phyloP scores from a whole-genome alignment of 176 grass and related monocot genomes.

The Saccharum officinarum region DNA sequence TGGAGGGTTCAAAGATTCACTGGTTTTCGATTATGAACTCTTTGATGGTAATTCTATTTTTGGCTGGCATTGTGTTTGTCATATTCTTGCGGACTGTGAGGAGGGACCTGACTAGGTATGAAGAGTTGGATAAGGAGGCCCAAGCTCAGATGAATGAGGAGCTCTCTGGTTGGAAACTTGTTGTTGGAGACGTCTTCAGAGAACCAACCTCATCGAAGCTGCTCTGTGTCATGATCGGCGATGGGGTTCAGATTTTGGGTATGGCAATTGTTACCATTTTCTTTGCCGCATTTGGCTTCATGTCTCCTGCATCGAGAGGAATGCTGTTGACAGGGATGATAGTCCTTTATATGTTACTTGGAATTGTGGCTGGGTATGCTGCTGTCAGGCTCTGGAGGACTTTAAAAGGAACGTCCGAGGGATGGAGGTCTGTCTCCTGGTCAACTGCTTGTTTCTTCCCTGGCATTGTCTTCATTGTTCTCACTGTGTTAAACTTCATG shows the following conservation, averaged over 20 bases:
- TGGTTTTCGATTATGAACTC: slow-evolving; percentile 98
- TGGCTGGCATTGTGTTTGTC: slow-evolving; percentile 87
- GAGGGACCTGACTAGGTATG: slow-evolving; percentile 86
- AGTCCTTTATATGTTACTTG: slow-evolving; percentile 89
- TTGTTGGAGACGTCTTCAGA: slow-evolving; percentile 91
- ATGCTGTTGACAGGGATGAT: slow-evolving; percentile 90
- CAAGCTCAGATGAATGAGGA: slow-evolving; percentile 91
- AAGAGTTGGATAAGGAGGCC: slow-evolving; percentile 83
- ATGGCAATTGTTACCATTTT: slow-evolving; percentile 84
- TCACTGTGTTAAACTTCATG: slow-evolving; percentile 78
- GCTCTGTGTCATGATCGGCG: slow-evolving; percentile 77
- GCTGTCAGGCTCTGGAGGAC: slow-evolving; percentile 80
- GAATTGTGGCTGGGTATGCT: slow-evolving; percentile 76
- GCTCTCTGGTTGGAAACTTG: slow-evolving; percentile 89
- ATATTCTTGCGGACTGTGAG: slow-evolving; percentile 84
- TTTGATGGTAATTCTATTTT: slow-evolving; percentile 86
- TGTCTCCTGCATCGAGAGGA: slow-evolving; percentile 89
- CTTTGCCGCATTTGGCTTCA: slow-evolving; percentile 83
- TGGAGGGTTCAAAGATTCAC: slow-evolving; percentile 82
- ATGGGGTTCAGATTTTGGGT: slow-evolving; percentile 84
- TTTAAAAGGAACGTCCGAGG: slow-evolving; percentile 74
- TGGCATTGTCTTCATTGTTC: slow-evolving; percentile 73
- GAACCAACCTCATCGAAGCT: slow-evolving; percentile 77
- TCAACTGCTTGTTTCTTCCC: slow-evolving; percentile 88
- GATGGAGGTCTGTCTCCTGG: slow-evolving; percentile 89